Evolutionary conservation across 257 asterid species (phyloP).

Genomic region (Paraleonurus japonicus): DNA sequence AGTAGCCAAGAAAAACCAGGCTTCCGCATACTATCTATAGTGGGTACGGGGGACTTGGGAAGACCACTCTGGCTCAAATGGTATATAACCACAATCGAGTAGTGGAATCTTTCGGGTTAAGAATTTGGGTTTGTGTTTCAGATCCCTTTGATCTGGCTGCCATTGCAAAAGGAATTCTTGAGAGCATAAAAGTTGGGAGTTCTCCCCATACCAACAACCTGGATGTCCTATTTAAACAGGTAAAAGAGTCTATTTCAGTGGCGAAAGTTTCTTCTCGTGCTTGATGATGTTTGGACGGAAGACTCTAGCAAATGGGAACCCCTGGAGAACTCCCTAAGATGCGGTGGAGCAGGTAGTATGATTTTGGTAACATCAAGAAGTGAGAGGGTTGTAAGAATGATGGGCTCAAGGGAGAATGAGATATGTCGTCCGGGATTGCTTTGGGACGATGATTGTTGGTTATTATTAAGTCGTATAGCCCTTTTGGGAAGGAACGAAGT

Average conservation of each 20-base stretch:
- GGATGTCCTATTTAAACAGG: neutral
- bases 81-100: neutral
- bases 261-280: neutral
- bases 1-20: neutral
- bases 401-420: neutral
- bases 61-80: neutral
- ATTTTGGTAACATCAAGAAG: neutral
- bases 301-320: neutral
- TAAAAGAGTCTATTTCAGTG: neutral
- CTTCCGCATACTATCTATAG: neutral
- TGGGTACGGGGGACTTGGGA: neutral
- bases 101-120: neutral
- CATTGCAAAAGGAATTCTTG: neutral
- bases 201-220: neutral
- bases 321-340: neutral
- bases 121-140: neutral
- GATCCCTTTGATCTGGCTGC: neutral
- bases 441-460: neutral
- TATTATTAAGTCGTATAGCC: neutral
- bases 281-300: neutral
- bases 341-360: neutral
- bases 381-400: neutral
- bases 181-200: neutral
- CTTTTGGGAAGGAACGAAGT: neutral
- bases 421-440: neutral